Evolutionary conservation across 768 basidiomycete species (phyloP), one percentile per base, ranked within the genome.

Genomic region (Boletus vinaceobasis): DNA sequence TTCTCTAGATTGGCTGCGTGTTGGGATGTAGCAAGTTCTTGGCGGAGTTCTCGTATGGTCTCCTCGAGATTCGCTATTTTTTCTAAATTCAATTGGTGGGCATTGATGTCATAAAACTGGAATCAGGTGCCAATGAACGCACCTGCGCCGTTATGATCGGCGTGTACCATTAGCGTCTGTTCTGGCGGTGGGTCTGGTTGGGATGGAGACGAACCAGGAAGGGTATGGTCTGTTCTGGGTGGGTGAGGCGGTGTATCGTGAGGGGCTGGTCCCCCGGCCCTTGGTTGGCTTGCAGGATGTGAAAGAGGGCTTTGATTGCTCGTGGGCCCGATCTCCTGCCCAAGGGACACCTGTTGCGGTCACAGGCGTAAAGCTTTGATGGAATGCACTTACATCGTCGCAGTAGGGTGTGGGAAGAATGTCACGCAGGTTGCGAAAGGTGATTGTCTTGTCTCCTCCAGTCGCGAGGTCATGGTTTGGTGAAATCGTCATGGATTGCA

Each of bases 101-200:
- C n/a, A n/a, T n/a, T n/a, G n/a, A 29, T 14, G 3, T 50, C 23
- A 44, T 17, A 21, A 19, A 17, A 38, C 2, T 1, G 7, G 8
- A 23, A 1, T 3, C 9, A 9, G 3, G 14, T 15, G 17, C 9
- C 0, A 14, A 23, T 43, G 23, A 14, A 33, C 57, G 2, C 37
- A 56, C 48, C 19, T 26, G n/a, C 13, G 1, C 7, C 37, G 17
- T 32, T 37, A 2, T 9, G 15, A 10, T 50, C 19, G 29, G 66
- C 54, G 6, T 46, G 64, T 10, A 71, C 62, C 40, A 62, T 63
- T 17, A 50, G 67, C 42, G 17, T 48, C n/a, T 21, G 60, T 43
- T 60, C 50, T 14, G 14, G 58, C 15, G 2, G 45, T 9, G 21
- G 23, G 11, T 37, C 35, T 11, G 23, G 2, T 26, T 23, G 64